Conservation (phyloP, 192 early-diverging fungal genomes). For the Backusella psychrophila region DNA sequence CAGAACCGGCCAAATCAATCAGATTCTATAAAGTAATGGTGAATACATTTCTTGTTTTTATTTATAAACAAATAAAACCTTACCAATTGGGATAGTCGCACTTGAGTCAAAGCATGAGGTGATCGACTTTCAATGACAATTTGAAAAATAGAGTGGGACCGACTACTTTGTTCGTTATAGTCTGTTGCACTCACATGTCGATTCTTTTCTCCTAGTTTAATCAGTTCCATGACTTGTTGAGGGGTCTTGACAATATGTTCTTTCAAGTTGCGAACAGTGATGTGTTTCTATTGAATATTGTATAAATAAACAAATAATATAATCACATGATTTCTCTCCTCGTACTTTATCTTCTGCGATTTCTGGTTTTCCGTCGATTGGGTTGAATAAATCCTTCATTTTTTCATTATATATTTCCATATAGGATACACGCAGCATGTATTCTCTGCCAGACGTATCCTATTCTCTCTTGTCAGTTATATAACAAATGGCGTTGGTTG, state of each 20-base stretch:
- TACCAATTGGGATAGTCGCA: conserved; percentile 40
- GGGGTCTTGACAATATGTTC: conserved; percentile 73
- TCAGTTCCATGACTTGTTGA: conserved; percentile 70
- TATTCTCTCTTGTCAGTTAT: not conserved
- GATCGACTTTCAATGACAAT: conserved; percentile 49
- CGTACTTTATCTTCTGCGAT: conserved; percentile 63
- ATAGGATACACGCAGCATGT: conserved; percentile 90
- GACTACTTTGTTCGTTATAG: conserved; percentile 86
- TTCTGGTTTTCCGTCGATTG: conserved; percentile 71
- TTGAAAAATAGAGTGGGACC: conserved; percentile 96
- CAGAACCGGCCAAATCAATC: conserved; percentile 96
- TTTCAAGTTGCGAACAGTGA: conserved; percentile 56
- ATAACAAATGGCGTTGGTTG: too few species aligned
- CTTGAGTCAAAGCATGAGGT: not conserved
- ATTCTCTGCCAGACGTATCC: conserved; percentile 54
- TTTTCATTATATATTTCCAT: conserved; percentile 98
- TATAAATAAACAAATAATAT: conserved; percentile 44
- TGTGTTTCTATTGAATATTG: not conserved
- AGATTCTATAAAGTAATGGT: conserved; percentile 56
- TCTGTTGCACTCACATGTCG: conserved; percentile 89
- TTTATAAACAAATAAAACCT: not conserved
- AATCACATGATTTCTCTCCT: not conserved
- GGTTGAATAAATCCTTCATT: conserved; percentile 84
- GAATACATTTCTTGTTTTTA: not conserved
- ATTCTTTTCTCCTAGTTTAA: conserved; percentile 75